Evolutionary conservation across 2,329 filamentous ascomycete species (phyloP).

Genomic region (Xylaria sp.): DNA sequence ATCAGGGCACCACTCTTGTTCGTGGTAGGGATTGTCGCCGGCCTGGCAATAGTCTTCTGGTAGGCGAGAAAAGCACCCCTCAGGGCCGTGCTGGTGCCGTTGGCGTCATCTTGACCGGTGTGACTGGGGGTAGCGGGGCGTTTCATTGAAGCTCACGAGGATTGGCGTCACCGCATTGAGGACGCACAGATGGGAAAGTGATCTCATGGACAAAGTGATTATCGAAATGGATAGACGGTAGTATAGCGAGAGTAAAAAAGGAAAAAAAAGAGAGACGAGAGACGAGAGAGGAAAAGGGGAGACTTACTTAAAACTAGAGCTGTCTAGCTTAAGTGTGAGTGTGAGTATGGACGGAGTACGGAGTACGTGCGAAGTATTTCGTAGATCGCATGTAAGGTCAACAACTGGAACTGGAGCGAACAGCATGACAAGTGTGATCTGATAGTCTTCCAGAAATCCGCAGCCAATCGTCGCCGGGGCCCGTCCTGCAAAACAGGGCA

Average conservation of each 20-base stretch:
- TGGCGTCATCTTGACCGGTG: slow-evolving; percentile 28
- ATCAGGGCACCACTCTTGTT: slow-evolving; percentile 38
- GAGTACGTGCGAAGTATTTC: too few relatives aligned
- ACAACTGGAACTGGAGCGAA: too few relatives aligned
- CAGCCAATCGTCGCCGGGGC: too few relatives aligned
- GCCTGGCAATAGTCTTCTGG: slow-evolving; percentile 32
- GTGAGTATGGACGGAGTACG: background rate
- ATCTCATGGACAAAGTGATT: background rate
- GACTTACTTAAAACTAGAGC: background rate
- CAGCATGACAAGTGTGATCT: too few relatives aligned
- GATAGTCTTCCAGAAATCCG: too few relatives aligned
- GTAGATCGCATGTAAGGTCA: too few relatives aligned
- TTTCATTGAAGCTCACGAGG: slow-evolving; percentile 26
- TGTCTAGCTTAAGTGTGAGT: background rate
- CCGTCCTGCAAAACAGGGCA: too few relatives aligned
- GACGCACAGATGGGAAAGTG: background rate
- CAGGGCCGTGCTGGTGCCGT: slow-evolving; percentile 40
- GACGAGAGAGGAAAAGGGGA: background rate
- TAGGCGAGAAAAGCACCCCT: slow-evolving; percentile 54
- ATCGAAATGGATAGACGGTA: background rate
- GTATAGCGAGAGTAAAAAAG: background rate
- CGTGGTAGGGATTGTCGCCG: slow-evolving; percentile 7
- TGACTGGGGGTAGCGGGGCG: slow-evolving; percentile 25
- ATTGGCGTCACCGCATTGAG: slow-evolving; percentile 21
- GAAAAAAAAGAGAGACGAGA: background rate